Conservation (phyloP, 78 protist species). For the Creolimax fragrantissima region DNA sequence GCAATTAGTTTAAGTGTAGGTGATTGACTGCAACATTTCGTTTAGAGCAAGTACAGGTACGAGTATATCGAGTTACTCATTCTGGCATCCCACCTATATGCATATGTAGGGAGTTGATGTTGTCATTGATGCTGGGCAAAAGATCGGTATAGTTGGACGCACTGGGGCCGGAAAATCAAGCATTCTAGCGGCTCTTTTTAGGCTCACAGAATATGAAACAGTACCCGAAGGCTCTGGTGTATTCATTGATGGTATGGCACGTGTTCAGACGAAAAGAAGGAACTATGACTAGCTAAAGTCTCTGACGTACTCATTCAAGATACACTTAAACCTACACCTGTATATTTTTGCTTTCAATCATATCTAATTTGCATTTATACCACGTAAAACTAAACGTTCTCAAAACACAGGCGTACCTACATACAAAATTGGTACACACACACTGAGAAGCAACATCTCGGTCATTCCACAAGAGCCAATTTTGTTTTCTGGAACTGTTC, state of each 20-base stretch:
- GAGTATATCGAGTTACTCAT: no score
- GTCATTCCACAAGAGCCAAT: conserved; percentile 84
- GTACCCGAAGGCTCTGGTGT: conserved; percentile 41
- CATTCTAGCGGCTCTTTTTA: conserved; percentile 54
- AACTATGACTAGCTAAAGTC: no score
- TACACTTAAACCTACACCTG: no score
- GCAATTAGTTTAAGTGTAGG: no score
- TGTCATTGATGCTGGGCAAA: conserved; percentile 42
- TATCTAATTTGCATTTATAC: no score
- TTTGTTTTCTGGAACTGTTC: conserved; percentile 65
- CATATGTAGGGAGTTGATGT: not conserved
- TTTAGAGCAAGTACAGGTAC: no score
- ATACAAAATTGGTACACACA: not conserved
- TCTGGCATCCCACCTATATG: no score
- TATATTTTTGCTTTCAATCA: no score
- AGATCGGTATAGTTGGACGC: conserved; percentile 85
- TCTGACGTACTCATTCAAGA: no score
- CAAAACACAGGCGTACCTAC: not conserved
- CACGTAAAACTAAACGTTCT: no score
- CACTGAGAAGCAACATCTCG: conserved; percentile 50
- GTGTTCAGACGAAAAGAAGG: no score
- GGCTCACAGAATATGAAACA: conserved; percentile 54
- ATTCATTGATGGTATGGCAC: conserved; percentile 55
- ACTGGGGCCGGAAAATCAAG: conserved; percentile 86
- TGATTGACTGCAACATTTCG: no score